These are phyloP conservation scores for Eimeria sp. DNA, from an alignment of 169 alveolate genomes.

Conservation along the genomic window DNA sequence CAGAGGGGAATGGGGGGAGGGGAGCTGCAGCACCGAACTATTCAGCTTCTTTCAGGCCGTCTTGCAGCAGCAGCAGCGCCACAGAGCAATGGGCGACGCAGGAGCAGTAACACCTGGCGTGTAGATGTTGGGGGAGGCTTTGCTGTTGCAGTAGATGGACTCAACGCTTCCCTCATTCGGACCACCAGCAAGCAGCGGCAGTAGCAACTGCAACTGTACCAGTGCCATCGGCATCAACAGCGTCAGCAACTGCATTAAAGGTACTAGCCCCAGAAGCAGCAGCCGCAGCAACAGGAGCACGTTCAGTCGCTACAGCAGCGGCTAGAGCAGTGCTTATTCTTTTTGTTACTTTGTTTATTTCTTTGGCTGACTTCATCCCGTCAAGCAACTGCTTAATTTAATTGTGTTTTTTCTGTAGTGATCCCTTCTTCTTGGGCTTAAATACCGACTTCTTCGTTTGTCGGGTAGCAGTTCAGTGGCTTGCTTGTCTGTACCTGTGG, in stretches of 20 bases:
- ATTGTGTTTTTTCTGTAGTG: not conserved
- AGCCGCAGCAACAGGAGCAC: not conserved
- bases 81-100: slow-evolving; percentile 2
- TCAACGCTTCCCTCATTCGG: slow-evolving; percentile 11
- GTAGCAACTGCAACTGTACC: slow-evolving; percentile 15
- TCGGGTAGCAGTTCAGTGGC: not conserved
- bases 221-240: not conserved
- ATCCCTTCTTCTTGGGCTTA: not conserved
- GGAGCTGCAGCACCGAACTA: not conserved
- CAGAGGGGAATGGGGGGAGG: slow-evolving; percentile 44
- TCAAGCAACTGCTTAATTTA: too few relatives aligned
- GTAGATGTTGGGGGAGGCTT: slow-evolving; percentile 42
- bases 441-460: not conserved
- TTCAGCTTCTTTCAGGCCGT: slow-evolving; percentile 30
- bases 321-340: not conserved
- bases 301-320: not conserved
- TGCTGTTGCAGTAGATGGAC: slow-evolving; percentile 20
- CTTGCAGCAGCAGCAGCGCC: slow-evolving; percentile 59
- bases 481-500: not conserved
- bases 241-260: not conserved
- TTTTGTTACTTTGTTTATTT: not conserved
- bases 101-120: slow-evolving; percentile 8
- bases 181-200: not conserved
- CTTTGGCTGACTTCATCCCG: not conserved
- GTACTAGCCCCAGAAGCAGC: not conserved